Evolutionary conservation across 2,329 filamentous ascomycete species (phyloP).

Genomic region (Colletotrichum simmondsii): DNA sequence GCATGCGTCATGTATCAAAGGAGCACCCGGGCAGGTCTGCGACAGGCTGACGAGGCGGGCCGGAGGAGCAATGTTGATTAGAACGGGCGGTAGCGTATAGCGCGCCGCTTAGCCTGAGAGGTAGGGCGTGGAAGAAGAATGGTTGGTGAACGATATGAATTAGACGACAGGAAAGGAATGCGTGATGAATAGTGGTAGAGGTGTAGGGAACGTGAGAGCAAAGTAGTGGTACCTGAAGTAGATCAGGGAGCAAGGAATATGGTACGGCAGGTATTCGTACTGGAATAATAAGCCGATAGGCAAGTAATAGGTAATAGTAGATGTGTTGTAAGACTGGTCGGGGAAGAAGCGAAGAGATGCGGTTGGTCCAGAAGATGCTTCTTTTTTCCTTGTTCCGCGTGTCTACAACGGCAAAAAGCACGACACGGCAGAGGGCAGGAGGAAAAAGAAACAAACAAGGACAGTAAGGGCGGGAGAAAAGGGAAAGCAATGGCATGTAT

Average conservation of each 20-base stretch:
- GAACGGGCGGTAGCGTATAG: constrained; percentile 27
- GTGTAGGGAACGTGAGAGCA: constrained; percentile 19
- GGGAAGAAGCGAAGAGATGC: constrained; percentile 12
- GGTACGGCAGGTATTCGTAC: not conserved
- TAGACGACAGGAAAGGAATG: constrained; percentile 23
- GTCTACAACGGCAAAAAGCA: constrained; percentile 13
- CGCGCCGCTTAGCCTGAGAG: constrained; percentile 20
- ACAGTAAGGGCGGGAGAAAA: constrained; percentile 23
- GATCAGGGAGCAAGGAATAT: not conserved
- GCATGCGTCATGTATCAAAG: constrained; percentile 37
- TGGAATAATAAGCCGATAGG: not conserved
- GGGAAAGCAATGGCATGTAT: constrained; percentile 32
- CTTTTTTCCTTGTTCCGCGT: not conserved
- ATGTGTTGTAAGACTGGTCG: not conserved
- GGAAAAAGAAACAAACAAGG: constrained; percentile 8
- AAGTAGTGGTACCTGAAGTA: constrained; percentile 13
- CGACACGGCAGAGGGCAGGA: not conserved
- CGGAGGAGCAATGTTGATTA: constrained; percentile 27
- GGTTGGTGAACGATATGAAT: constrained; percentile 10
- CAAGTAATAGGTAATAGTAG: no score
- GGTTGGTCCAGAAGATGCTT: not conserved
- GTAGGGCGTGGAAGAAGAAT: not conserved
- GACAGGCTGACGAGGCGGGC: constrained; percentile 31
- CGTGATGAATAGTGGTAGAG: not conserved
- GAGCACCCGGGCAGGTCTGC: constrained; percentile 34